Evolutionary conservation across 2,329 filamentous ascomycete genomes (phyloP), one percentile per base, ranked within the genome.

Genomic region (Phialophora macrospora): DNA sequence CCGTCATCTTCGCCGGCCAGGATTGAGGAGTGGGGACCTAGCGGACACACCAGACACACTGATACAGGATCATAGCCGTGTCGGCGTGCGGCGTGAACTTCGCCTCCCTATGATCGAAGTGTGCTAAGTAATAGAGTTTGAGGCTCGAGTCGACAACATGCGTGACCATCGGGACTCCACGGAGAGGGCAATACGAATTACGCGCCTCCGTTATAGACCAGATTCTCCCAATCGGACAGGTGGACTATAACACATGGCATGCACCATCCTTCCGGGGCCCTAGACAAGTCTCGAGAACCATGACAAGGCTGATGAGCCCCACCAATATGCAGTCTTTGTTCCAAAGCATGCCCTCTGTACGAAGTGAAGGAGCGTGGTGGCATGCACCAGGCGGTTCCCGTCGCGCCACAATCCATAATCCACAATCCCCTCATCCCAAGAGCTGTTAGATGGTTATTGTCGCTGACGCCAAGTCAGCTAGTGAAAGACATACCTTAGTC

Each of bases 381-480:
- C 14, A 14, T 41, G 34, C 34, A 41, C 34, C 14, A 17, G 7
- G 34, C 12, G 14, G 4, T 49, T 48, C 22, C 4, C 7, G 20
- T 11, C n/a, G n/a, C 22, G 22, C 22, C 24, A 20, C 20, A 49
- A 49, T 3, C 22, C 24, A 20, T 7, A 49, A 49, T 3, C 22
- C 12, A 49, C 46, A 49, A 49, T 26, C 22, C 20, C 17, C 46
- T 49, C 34, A 6, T 41, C 20, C 46, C 12, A 26, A 49, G 46
- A 7, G 46, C 20, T 24, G 22, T 6, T 20, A 49, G 46, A 34
- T 34, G 32, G 32, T 11, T 20, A 4, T 11, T 20, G 1, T 49
- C 22, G 46, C 46, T 49, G 46, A 49, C 46, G 46, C 46, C 46
- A 49, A 49, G 46, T 49, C 46, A 26, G 20, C 46, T 49, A 49